phyloP scores from a whole-genome alignment of 176 grass and related monocot genomes.

The bread wheat (Triticum aestivum) region DNA sequence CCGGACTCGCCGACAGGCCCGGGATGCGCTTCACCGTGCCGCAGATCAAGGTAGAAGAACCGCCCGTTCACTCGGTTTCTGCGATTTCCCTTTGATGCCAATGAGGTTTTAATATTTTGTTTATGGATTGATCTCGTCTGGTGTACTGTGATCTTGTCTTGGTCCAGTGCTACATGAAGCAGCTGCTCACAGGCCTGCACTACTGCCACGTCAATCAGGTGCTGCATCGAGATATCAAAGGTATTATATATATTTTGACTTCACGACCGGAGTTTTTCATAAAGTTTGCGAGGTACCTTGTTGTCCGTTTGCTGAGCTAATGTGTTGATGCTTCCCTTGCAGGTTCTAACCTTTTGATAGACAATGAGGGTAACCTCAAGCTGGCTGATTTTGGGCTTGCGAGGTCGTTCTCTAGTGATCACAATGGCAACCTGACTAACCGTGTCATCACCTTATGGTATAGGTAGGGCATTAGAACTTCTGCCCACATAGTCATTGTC shows the following conservation, averaged over 20 bases:
- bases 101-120: background rate
- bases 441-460: slow-evolving; percentile 98
- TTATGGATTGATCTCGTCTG: background rate
- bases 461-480: slow-evolving; percentile 37
- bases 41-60: slow-evolving; percentile 73
- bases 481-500: background rate
- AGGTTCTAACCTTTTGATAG: slow-evolving; percentile 97
- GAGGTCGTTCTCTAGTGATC: slow-evolving; percentile 82
- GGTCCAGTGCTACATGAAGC: slow-evolving; percentile 77
- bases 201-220: slow-evolving; percentile 97
- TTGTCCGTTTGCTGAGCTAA: background rate
- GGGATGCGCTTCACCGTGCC: slow-evolving; percentile 75
- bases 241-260: slow-evolving; percentile 1
- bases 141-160: background rate
- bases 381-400: slow-evolving; percentile 97
- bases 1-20: slow-evolving; percentile 72
- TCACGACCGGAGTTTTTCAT: background rate
- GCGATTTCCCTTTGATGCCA: background rate
- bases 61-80: background rate
- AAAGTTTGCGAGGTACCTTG: background rate
- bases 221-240: slow-evolving; percentile 97
- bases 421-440: slow-evolving; percentile 88
- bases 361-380: slow-evolving; percentile 97
- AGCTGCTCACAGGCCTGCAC: slow-evolving; percentile 87
- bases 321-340: background rate